Percentiles rank a stretch among this genome's conserved stretches.
Evolutionary conservation across 768 basidiomycete species (phyloP).

Genomic region (Psilocybe azurescens): DNA sequence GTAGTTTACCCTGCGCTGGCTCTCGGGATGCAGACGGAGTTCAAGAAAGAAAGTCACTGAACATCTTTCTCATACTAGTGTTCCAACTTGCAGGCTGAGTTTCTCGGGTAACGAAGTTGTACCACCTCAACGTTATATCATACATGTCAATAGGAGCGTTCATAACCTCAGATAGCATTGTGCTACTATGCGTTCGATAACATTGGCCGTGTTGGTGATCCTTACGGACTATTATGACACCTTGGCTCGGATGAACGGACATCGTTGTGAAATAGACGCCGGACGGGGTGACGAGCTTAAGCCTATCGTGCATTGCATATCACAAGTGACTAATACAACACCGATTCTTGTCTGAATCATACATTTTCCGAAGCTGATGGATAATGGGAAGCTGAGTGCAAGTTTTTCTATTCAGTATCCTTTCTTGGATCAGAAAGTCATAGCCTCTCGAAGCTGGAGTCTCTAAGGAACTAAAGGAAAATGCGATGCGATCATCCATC

Average conservation of each 20-base stretch:
- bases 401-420: not conserved
- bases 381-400: no score
- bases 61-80: no score
- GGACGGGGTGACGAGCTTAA: not conserved
- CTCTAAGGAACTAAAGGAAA: not conserved
- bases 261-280: not conserved
- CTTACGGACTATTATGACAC: not conserved
- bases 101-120: no score
- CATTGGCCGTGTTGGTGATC: no score
- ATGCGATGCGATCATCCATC: not conserved
- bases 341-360: no score
- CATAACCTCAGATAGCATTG: no score
- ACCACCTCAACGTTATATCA: no score
- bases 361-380: no score
- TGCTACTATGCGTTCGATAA: no score
- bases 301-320: not conserved
- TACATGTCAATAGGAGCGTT: no score
- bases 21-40: not conserved
- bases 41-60: no score
- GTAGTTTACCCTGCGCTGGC: not conserved
- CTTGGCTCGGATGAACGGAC: not conserved
- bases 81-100: no score
- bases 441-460: not conserved
- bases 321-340: not conserved
- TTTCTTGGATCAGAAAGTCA: not conserved